A percentile compares a stretch with the other conserved stretches of the same genome.
These are phyloP conservation scores for Aureobasidium melanogenum DNA, from an alignment of 2,329 filamentous ascomycete genomes.

Conservation along the genomic window DNA sequence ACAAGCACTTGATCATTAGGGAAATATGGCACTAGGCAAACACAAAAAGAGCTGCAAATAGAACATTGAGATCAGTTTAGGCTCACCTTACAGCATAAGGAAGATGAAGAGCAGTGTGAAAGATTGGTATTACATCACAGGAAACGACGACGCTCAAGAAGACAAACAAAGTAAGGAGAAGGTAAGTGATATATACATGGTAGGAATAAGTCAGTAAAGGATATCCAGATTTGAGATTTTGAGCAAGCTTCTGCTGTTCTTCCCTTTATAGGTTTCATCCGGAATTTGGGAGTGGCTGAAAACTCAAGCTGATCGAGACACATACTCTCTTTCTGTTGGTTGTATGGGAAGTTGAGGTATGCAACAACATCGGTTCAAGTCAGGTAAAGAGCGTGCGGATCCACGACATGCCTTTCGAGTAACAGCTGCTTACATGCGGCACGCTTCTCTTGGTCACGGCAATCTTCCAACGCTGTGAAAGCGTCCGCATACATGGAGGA, in stretches of 20 bases:
- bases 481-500: not conserved
- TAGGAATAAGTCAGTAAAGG: not conserved
- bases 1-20: too few species aligned
- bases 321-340: not conserved
- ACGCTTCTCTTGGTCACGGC: not conserved
- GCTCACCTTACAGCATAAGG: too few species aligned
- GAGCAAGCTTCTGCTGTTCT: too few species aligned
- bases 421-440: not conserved
- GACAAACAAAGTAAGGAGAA: not conserved
- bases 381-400: too few species aligned
- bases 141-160: not conserved
- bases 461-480: not conserved
- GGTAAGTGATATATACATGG: not conserved
- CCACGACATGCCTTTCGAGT: not conserved
- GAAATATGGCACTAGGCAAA: too few species aligned
- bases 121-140: not conserved
- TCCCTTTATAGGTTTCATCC: too few species aligned
- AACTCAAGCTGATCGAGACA: not conserved
- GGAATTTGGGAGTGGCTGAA: too few species aligned
- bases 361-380: not conserved
- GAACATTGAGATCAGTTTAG: too few species aligned
- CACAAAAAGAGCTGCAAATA: too few species aligned
- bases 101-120: too few species aligned
- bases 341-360: not conserved
- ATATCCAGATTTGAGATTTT: too few species aligned